Conservation (phyloP, 2,329 filamentous ascomycete genomes). For the Alternaria sp. region DNA sequence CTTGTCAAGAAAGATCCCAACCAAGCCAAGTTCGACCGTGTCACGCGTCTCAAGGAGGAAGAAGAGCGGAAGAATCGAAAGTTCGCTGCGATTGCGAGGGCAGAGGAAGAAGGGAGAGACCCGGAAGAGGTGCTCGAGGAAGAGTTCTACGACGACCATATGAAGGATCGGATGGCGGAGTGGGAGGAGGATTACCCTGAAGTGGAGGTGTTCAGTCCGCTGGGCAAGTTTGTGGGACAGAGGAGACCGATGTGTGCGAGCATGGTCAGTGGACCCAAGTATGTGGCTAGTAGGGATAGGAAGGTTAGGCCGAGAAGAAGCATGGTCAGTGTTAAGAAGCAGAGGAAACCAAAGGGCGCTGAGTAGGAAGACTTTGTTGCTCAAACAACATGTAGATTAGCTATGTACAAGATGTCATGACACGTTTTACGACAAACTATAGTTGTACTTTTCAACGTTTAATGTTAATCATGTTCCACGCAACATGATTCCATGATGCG, state of each 20-base stretch:
- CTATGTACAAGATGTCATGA: neutral
- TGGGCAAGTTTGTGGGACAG: slow-evolving; percentile 79
- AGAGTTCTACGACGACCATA: slow-evolving; percentile 26
- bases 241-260: slow-evolving; percentile 77
- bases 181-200: slow-evolving; percentile 64
- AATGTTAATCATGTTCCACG: neutral
- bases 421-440: neutral
- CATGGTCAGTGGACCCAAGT: slow-evolving; percentile 65
- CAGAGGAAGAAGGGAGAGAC: slow-evolving; percentile 25
- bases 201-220: slow-evolving; percentile 85
- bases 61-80: slow-evolving; percentile 29
- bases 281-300: slow-evolving; percentile 59
- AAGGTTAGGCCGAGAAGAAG: slow-evolving; percentile 70
- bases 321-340: slow-evolving; percentile 65
- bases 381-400: neutral
- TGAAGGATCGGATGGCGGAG: slow-evolving; percentile 23
- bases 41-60: slow-evolving; percentile 13
- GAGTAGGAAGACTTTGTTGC: neutral
- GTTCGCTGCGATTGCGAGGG: slow-evolving; percentile 25
- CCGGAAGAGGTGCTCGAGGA: slow-evolving; percentile 45
- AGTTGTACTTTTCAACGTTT: neutral
- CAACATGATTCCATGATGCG: slow-evolving; percentile 1
- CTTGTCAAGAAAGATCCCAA: slow-evolving; percentile 58
- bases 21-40: slow-evolving; percentile 30
- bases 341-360: slow-evolving; percentile 33